Evolutionary conservation across 805 yeast genomes (phyloP).

Genomic region (Cyberlindnera petersonii): DNA sequence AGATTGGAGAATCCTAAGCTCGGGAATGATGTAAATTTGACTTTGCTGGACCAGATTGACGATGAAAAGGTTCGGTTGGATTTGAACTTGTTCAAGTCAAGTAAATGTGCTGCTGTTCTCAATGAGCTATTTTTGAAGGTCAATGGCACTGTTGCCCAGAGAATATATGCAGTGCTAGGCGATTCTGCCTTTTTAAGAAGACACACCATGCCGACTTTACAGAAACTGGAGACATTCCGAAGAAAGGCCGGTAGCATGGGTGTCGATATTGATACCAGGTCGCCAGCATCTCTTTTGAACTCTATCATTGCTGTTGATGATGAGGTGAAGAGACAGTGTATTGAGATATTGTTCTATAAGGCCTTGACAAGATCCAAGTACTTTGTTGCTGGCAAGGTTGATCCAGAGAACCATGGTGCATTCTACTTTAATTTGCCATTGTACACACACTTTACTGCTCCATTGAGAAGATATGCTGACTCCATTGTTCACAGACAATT

Average conservation of each 20-base stretch:
- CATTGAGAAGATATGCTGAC: slow-evolving; percentile 89
- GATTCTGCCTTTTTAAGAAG: slow-evolving; percentile 81
- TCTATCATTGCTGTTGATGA: slow-evolving; percentile 66
- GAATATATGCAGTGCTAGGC: slow-evolving; percentile 69
- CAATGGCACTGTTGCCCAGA: slow-evolving; percentile 82
- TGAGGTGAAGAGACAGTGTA: slow-evolving; percentile 58
- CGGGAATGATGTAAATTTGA: slow-evolving; percentile 46
- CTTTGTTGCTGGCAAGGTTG: slow-evolving; percentile 82
- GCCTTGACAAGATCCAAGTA: slow-evolving; percentile 84
- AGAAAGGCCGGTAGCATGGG: slow-evolving; percentile 66
- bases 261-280: slow-evolving; percentile 66
- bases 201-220: slow-evolving; percentile 78
- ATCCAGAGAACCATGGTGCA: slow-evolving; percentile 72
- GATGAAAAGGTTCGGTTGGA: slow-evolving; percentile 75
- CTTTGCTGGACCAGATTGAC: slow-evolving; percentile 75
- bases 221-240: slow-evolving; percentile 75
- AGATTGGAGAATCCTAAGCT: slow-evolving; percentile 50
- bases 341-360: slow-evolving; percentile 77
- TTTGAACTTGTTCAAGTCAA: slow-evolving; percentile 66
- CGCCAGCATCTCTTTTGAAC: slow-evolving; percentile 65
- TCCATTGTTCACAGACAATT: slow-evolving; percentile 89
- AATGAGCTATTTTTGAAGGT: slow-evolving; percentile 78
- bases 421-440: slow-evolving; percentile 79
- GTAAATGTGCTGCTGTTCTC: slow-evolving; percentile 52
- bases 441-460: slow-evolving; percentile 92